Percentiles rank a stretch among this genome's conserved stretches.
Conservation (phyloP, 2,329 filamentous ascomycete species). For the Ophiostoma triangulosporum region DNA sequence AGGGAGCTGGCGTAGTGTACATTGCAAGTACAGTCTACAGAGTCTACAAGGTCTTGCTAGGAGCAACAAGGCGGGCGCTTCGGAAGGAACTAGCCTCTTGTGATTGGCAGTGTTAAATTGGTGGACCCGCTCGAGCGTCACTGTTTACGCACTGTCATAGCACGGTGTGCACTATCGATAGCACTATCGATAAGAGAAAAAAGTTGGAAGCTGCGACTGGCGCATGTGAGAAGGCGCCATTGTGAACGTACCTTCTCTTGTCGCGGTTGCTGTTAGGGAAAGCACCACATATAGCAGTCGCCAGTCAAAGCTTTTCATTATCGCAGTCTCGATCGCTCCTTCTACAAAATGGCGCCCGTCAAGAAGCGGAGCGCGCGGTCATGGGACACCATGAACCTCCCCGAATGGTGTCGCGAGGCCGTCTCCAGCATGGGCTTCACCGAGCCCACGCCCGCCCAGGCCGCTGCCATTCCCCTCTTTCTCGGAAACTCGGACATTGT, state of each 20-base stretch:
- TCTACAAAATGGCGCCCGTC: constrained; percentile 20
- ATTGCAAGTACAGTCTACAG: no score
- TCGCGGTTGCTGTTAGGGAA: no score
- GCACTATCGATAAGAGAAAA: constrained; percentile 7
- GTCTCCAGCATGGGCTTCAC: constrained; percentile 71
- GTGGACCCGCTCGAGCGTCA: not conserved
- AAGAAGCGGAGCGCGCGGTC: constrained; percentile 32
- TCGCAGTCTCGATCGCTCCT: not conserved
- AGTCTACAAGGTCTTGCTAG: no score
- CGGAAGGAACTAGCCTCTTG: constrained; percentile 18
- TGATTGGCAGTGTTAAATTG: constrained; percentile 3
- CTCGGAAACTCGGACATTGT: constrained; percentile 85
- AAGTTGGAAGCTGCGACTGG: constrained; percentile 5
- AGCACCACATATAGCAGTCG: not conserved
- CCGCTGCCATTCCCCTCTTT: constrained; percentile 78
- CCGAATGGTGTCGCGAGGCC: constrained; percentile 76
- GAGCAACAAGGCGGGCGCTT: constrained; percentile 5
- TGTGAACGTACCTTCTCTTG: not conserved
- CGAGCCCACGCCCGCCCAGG: constrained; percentile 71
- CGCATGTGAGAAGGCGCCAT: not conserved
- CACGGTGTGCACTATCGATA: not conserved
- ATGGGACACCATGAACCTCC: constrained; percentile 57
- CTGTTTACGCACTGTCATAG: not conserved
- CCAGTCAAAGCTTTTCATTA: not conserved
- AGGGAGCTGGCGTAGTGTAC: no score